phyloP scores from a whole-genome alignment of 1,139 yeast genomes.

The Taphrina deformans region DNA sequence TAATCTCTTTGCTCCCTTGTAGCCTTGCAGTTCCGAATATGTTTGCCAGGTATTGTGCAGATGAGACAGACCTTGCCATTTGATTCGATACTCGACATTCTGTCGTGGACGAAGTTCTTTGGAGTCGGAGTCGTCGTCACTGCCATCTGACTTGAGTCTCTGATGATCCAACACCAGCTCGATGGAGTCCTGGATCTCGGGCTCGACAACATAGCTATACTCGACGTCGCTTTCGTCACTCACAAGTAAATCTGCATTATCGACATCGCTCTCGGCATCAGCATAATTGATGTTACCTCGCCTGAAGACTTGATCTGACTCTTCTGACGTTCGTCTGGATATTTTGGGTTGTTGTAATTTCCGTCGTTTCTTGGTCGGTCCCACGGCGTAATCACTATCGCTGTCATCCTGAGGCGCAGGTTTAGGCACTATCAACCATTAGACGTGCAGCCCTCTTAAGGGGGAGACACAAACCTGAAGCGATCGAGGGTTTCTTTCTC shows the following conservation, averaged over 20 bases:
- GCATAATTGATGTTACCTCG: conserved; percentile 23
- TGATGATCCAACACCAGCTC: conserved; percentile 35
- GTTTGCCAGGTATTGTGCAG: conserved; percentile 94
- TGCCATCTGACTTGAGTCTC: conserved; percentile 6
- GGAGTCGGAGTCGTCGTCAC: conserved; percentile 7
- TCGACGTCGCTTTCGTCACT: conserved; percentile 23
- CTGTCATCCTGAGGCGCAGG: conserved; percentile 6
- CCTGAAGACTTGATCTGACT: conserved; percentile 15
- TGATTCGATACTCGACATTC: conserved; percentile 47
- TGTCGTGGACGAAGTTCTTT: conserved; percentile 8
- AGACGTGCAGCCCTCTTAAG: not conserved
- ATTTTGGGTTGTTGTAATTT: not conserved
- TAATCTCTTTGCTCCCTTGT: conserved; percentile 77
- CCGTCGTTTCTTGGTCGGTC: conserved; percentile 22
- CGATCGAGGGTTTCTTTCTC: not conserved
- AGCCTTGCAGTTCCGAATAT: conserved; percentile 56
- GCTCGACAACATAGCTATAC: conserved; percentile 17
- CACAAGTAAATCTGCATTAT: conserved; percentile 13
- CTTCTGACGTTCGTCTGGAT: conserved; percentile 3
- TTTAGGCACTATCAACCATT: not conserved
- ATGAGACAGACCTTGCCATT: conserved; percentile 88
- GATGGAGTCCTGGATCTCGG: conserved; percentile 21
- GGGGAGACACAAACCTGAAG: not conserved
- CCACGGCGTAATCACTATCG: conserved; percentile 24
- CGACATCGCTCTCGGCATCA: conserved; percentile 26